Evolutionary conservation across 129 eudicot genomes (phyloP).

Genomic region (Lactuca sativa): DNA sequence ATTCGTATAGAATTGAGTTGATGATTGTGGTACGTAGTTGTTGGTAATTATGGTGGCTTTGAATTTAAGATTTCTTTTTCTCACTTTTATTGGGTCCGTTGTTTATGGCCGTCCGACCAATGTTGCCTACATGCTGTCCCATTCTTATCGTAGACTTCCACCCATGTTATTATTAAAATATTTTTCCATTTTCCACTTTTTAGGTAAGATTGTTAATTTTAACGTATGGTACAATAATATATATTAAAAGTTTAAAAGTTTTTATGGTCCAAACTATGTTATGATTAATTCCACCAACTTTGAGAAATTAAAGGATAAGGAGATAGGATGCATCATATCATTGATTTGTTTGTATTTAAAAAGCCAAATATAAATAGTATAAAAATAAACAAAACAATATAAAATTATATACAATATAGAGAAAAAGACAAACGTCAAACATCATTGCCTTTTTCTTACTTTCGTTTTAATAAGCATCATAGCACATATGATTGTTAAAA

Average conservation of each 20-base stretch:
- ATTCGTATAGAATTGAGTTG: slow-evolving; percentile 24
- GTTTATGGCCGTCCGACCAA: slow-evolving; percentile 47
- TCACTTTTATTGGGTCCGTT: slow-evolving; percentile 25
- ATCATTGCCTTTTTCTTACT: slow-evolving; percentile 8
- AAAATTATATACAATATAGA: not conserved
- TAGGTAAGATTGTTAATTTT: not conserved
- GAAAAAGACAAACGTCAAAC: slow-evolving; percentile 11
- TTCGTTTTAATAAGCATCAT: not conserved
- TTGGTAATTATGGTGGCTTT: slow-evolving; percentile 37
- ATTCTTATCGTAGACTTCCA: slow-evolving; percentile 28
- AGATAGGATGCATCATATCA: slow-evolving; percentile 33
- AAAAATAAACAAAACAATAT: slow-evolving; percentile 12
- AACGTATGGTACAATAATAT: not conserved
- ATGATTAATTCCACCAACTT: slow-evolving; percentile 37
- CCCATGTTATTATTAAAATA: slow-evolving; percentile 11
- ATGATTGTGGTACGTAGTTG: slow-evolving; percentile 41
- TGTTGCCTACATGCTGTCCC: slow-evolving; percentile 31
- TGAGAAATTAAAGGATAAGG: slow-evolving; percentile 25
- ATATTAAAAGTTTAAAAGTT: not conserved
- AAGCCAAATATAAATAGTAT: slow-evolving; percentile 10
- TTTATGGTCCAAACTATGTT: not conserved
- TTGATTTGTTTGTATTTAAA: slow-evolving; percentile 25
- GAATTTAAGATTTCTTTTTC: slow-evolving; percentile 22
- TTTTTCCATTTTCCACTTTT: not conserved
- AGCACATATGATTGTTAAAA: no score